Evolutionary conservation across 1,139 yeast species (phyloP).

Genomic region (Pneumocystis oryctolagi): DNA sequence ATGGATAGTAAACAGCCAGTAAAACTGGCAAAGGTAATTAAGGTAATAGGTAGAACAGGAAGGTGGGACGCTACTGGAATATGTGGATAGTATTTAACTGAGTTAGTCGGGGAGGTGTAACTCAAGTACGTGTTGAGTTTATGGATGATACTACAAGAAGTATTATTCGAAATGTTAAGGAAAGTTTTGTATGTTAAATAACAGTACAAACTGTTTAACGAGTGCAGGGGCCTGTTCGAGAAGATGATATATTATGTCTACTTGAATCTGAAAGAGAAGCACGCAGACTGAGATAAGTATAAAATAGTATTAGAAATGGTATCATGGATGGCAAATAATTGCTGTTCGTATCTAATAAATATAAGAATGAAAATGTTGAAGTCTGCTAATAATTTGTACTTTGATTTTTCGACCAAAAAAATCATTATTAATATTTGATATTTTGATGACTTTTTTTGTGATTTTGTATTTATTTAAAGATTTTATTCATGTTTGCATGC

Average conservation of each 20-base stretch:
- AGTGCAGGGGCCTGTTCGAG: conserved; percentile 86
- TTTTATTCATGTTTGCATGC: neutral
- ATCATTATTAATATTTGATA: neutral
- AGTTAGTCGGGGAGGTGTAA: conserved; percentile 81
- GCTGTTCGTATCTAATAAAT: neutral
- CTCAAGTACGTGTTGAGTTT: conserved; percentile 99
- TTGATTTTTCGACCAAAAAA: neutral
- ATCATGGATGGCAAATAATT: neutral
- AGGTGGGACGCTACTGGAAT: neutral
- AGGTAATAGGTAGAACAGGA: conserved; percentile 67
- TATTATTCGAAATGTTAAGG: conserved; percentile 92
- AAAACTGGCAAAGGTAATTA: conserved; percentile 97
- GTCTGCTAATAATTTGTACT: neutral
- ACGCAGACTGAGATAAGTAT: conserved; percentile 39
- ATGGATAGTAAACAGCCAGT: conserved; percentile 50
- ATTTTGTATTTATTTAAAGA: neutral
- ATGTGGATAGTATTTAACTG: conserved; percentile 72
- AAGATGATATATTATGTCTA: conserved; percentile 95
- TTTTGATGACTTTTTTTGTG: neutral
- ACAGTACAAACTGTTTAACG: neutral
- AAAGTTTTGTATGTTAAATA: neutral
- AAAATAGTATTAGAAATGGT: neutral
- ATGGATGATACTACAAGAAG: conserved; percentile 96
- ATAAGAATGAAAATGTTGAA: neutral
- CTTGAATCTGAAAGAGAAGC: conserved; percentile 99